Conservation (phyloP, 192 early-diverging fungal genomes). For the Coemansia umbellata region DNA sequence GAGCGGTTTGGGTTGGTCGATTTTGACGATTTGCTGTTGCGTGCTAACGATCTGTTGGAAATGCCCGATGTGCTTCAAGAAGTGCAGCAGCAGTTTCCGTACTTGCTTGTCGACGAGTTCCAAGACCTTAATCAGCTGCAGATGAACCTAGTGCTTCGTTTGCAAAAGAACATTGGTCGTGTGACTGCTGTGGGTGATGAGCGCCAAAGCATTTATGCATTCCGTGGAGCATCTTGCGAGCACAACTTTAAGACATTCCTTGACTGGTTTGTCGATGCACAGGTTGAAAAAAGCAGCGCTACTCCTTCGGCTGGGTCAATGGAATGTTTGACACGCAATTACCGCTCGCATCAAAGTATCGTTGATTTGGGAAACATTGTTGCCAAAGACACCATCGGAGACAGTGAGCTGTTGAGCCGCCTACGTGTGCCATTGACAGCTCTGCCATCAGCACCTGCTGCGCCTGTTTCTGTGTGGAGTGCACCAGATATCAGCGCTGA, state of each 20-base stretch:
- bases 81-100: conserved; percentile 26
- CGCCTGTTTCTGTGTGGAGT: conserved; percentile 49
- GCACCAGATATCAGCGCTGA: conserved; percentile 58
- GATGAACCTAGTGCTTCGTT: conserved; percentile 35
- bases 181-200: conserved; percentile 50
- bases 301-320: background rate
- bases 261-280: conserved; percentile 39
- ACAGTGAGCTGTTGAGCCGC: conserved; percentile 16
- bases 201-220: conserved; percentile 49
- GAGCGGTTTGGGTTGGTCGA: conserved; percentile 35
- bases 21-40: conserved; percentile 42
- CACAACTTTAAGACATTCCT: conserved; percentile 41
- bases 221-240: conserved; percentile 46
- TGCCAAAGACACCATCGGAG: conserved; percentile 30
- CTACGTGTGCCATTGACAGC: conserved; percentile 35
- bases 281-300: conserved; percentile 2
- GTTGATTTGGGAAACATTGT: conserved; percentile 50
- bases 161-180: conserved; percentile 27
- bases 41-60: conserved; percentile 21
- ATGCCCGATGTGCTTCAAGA: conserved; percentile 1
- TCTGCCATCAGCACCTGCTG: conserved; percentile 19
- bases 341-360: conserved; percentile 48
- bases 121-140: conserved; percentile 50
- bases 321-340: conserved; percentile 42
- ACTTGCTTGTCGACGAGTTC: conserved; percentile 49